Conservation (phyloP, 2,329 filamentous ascomycete species). For the Curvularia hawaiiensis region DNA sequence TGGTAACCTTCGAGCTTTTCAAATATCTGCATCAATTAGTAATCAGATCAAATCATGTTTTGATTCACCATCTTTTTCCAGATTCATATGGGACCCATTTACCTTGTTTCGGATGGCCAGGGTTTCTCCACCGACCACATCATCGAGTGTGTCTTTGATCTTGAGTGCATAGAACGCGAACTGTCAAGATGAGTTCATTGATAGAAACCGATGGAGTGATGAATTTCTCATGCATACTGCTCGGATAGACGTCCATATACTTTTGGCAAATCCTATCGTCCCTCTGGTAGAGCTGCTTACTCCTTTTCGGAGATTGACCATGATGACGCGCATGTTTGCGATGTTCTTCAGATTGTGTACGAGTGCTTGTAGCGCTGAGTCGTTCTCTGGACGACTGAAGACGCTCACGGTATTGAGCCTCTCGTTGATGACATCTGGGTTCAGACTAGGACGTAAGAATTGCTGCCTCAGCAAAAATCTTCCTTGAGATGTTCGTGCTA, state of each 20-base stretch:
- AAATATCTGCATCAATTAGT: constrained; percentile 55
- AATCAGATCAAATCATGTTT: background rate
- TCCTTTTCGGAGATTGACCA: constrained; percentile 78
- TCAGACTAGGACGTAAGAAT: constrained; percentile 78
- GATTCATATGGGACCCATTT: constrained; percentile 4
- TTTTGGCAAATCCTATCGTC: constrained; percentile 63
- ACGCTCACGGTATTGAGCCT: constrained; percentile 72
- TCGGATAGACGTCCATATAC: constrained; percentile 75
- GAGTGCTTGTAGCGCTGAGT: constrained; percentile 60
- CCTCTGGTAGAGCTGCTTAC: constrained; percentile 61
- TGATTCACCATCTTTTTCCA: background rate
- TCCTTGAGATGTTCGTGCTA: constrained; percentile 81
- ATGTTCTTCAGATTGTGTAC: constrained; percentile 69
- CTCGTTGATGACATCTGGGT: constrained; percentile 70
- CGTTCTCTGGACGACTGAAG: constrained; percentile 72
- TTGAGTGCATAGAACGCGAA: constrained; percentile 76
- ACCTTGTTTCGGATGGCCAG: constrained; percentile 63
- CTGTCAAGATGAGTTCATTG: constrained; percentile 34
- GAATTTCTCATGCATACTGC: constrained; percentile 44
- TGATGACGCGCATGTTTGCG: constrained; percentile 73
- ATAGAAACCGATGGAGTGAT: background rate
- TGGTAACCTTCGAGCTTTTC: constrained; percentile 63
- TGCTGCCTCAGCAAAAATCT: constrained; percentile 74
- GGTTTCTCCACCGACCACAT: constrained; percentile 60
- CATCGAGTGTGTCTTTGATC: constrained; percentile 67